These are phyloP conservation scores for Ophiobolus disseminans DNA, from an alignment of 2,329 filamentous ascomycete species.

Conservation along the genomic window DNA sequence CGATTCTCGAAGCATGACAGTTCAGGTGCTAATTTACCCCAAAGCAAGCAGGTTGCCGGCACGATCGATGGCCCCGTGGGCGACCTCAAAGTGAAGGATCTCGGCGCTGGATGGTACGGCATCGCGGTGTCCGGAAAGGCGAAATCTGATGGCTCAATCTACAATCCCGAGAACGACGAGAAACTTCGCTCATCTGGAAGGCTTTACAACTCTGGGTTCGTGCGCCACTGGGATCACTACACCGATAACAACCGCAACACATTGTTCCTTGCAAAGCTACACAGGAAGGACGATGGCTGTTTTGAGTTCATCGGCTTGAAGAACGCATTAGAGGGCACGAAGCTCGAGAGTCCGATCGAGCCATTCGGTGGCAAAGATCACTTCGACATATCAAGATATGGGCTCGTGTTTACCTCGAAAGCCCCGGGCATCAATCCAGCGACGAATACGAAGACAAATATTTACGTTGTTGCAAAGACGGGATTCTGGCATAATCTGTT, in stretches of 20 bases:
- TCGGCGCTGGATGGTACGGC: conserved; percentile 48
- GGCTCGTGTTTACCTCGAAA: conserved; percentile 76
- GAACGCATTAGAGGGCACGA: conserved; percentile 68
- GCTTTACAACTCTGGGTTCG: conserved; percentile 77
- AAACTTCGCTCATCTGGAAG: conserved; percentile 69
- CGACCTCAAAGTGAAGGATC: conserved; percentile 55
- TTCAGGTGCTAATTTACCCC: not conserved
- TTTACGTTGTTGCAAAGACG: conserved; percentile 71
- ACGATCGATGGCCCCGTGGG: conserved; percentile 56
- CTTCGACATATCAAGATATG: conserved; percentile 74
- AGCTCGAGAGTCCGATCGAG: conserved; percentile 71
- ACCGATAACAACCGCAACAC: conserved; percentile 71
- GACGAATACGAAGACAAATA: conserved; percentile 79
- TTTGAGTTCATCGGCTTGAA: conserved; percentile 57
- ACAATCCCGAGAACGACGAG: conserved; percentile 68
- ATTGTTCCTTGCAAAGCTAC: conserved; percentile 74
- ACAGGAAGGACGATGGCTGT: conserved; percentile 28
- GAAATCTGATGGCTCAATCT: conserved; percentile 71
- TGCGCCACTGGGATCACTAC: conserved; percentile 85
- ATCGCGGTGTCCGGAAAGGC: conserved; percentile 66
- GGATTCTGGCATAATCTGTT: conserved; percentile 57
- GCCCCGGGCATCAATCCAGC: conserved; percentile 75
- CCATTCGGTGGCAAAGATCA: conserved; percentile 82
- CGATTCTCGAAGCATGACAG: too few relatives aligned
- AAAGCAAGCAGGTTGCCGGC: conserved; percentile 52